Evolutionary conservation across 164 flowering plant genomes (phyloP), one percentile per base, ranked within the genome.

Genomic region (Sedum album): DNA sequence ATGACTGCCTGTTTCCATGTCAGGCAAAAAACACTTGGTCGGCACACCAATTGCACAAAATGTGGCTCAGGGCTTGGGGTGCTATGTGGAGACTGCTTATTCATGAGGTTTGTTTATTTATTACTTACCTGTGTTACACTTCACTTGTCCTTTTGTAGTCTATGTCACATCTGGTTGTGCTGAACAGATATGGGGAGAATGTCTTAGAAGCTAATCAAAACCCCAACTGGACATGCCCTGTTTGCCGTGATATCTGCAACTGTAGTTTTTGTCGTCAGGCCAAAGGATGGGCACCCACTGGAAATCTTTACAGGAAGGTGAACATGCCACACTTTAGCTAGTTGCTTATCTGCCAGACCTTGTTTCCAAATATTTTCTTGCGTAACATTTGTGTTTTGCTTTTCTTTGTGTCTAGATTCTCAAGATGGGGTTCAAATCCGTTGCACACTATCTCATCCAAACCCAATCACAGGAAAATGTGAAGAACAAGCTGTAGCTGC

Each of bases 161-260:
- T 25, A 18, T 15, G 26, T 46, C 25, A 28, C 18, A 25, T 39
- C 30, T 18, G 44, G 8, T 53, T 48, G 36, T 63, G 31, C 26
- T 30, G 48, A 68, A 73, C 82, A 94, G 98, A 81, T 94, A 94
- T 74, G 98, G 97, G 55, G 98, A 94, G 76, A 83, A 94, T 81
- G 91, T 94, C 17, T 80, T 85, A 14, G 98, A 94, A 80, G 95
- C 88, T 41, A 69, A 75, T n/a, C 71, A 82, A 71, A 88, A 89
- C 65, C 87, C 88, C 23, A 66, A 73, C 38, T 91, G 97, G 97
- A 77, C 86, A 76, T 91, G 97, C 76, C 95, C 96, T 26, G 92
- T 82, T 64, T 90, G 97, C 70, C 93, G 96, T 42, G 97, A 95
- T 73, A 89, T 94, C 68, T 94, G 98, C 85, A 94, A 94, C 81